Percentiles rank a stretch among this genome's conserved stretches.
phyloP scores from a whole-genome alignment of 2,329 filamentous ascomycete species.

The Colletotrichum agaves region DNA sequence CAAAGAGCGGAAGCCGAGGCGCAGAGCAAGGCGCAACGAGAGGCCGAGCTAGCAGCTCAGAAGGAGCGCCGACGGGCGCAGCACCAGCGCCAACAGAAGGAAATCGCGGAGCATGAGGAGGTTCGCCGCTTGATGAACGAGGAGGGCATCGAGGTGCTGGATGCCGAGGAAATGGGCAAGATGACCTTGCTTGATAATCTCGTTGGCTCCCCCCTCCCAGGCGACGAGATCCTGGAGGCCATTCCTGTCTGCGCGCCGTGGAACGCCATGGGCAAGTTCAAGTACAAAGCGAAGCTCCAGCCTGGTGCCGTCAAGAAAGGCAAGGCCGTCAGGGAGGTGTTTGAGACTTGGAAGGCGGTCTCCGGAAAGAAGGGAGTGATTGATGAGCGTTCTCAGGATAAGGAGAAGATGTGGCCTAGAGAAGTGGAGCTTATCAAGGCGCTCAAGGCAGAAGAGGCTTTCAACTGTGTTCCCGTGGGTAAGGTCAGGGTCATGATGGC shows the following conservation, averaged over 20 bases:
- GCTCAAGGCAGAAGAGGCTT: constrained; percentile 83
- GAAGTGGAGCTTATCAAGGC: constrained; percentile 87
- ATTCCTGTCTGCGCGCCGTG: constrained; percentile 74
- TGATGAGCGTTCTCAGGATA: constrained; percentile 69
- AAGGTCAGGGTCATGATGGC: constrained; percentile 84
- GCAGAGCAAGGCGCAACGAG: constrained; percentile 72
- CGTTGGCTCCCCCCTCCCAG: constrained; percentile 79
- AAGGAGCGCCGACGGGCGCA: constrained; percentile 82
- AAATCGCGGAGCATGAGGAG: constrained; percentile 82
- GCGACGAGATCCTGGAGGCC: constrained; percentile 82
- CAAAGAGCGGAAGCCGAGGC: constrained; percentile 76
- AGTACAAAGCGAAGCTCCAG: constrained; percentile 96
- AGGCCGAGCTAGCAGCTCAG: constrained; percentile 77
- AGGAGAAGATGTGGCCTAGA: constrained; percentile 83
- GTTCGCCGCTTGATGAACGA: constrained; percentile 69
- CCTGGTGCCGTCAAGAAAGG: constrained; percentile 92
- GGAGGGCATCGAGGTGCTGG: constrained; percentile 67
- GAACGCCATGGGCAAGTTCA: constrained; percentile 73
- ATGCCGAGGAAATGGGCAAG: constrained; percentile 67
- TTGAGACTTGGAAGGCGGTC: constrained; percentile 82
- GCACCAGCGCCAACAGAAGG: constrained; percentile 79
- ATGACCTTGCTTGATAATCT: constrained; percentile 73
- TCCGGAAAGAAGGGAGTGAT: constrained; percentile 67
- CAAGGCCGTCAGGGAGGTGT: constrained; percentile 89
- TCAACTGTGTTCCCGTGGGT: constrained; percentile 82